Evolutionary conservation across 768 basidiomycete genomes (phyloP).

Genomic region (Tremella fuciformis): DNA sequence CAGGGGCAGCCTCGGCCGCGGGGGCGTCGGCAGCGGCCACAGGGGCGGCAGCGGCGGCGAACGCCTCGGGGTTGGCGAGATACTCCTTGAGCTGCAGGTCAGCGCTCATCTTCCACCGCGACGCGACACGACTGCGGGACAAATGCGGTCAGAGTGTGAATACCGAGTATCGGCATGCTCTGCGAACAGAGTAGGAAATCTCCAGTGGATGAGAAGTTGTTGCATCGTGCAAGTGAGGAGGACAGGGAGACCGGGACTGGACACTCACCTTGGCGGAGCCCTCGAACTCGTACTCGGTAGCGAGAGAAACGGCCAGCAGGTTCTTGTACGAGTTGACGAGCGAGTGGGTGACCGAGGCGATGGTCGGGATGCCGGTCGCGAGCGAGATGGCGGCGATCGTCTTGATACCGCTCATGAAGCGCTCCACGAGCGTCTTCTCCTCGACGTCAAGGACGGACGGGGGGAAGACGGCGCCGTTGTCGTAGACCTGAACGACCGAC

Average conservation of each 20-base stretch:
- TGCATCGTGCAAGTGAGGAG: slow-evolving; percentile 49
- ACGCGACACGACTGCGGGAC: slow-evolving; percentile 1
- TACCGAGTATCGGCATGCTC: slow-evolving; percentile 21
- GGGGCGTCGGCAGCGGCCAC: slow-evolving; percentile 55
- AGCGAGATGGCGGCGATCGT: slow-evolving; percentile 93
- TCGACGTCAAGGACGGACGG: slow-evolving; percentile 88
- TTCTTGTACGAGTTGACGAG: slow-evolving; percentile 99
- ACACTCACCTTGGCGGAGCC: slow-evolving; percentile 79
- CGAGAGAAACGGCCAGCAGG: slow-evolving; percentile 79
- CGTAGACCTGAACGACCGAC: slow-evolving; percentile 95
- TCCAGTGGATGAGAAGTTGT: slow-evolving; percentile 66
- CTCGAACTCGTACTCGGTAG: slow-evolving; percentile 92
- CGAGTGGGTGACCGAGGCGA: slow-evolving; percentile 89
- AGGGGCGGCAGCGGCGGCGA: slow-evolving; percentile 72
- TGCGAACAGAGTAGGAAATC: slow-evolving; percentile 64
- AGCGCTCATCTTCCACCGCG: slow-evolving; percentile 17
- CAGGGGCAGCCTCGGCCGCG: slow-evolving; percentile 58
- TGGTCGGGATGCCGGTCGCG: slow-evolving; percentile 91
- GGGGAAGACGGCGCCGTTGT: slow-evolving; percentile 86
- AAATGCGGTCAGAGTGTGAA: slow-evolving; percentile 36
- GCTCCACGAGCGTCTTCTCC: slow-evolving; percentile 82
- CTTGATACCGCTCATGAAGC: slow-evolving; percentile 90
- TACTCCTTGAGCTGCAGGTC: slow-evolving; percentile 78
- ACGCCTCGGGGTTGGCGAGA: slow-evolving; percentile 98
- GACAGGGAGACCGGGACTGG: slow-evolving; percentile 16